Conservation (phyloP, 768 basidiomycete genomes). For the Sistotremastrum suecicum region DNA sequence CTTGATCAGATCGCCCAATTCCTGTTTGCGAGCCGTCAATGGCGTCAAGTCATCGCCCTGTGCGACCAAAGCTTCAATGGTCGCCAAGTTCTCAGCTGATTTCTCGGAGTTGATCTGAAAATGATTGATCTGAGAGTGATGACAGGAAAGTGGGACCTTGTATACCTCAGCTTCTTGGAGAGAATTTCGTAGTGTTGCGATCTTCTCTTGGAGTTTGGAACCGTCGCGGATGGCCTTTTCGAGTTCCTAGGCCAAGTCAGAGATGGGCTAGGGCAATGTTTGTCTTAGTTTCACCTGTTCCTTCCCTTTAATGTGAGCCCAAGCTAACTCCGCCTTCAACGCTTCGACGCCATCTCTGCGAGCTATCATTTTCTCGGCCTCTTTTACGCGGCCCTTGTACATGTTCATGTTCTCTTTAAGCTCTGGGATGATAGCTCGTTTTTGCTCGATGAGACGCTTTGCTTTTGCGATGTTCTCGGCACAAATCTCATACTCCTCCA, state of each 20-base stretch:
- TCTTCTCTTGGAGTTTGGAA: no score
- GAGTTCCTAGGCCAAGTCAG: no score
- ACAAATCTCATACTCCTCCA: slow-evolving; percentile 73
- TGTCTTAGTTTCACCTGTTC: slow-evolving; percentile 33
- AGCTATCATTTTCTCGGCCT: slow-evolving; percentile 61
- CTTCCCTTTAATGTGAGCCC: slow-evolving; percentile 71
- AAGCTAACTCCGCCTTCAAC: slow-evolving; percentile 70
- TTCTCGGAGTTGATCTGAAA: slow-evolving; percentile 12
- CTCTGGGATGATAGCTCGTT: slow-evolving; percentile 69
- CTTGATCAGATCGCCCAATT: slow-evolving; percentile 27
- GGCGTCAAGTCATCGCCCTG: slow-evolving; percentile 30
- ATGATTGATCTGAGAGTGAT: no score
- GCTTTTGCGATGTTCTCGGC: slow-evolving; percentile 60
- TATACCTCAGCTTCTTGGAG: no score
- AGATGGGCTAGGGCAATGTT: not conserved
- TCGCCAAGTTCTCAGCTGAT: slow-evolving; percentile 21
- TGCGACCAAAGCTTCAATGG: slow-evolving; percentile 21
- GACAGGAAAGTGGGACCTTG: no score
- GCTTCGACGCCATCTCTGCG: slow-evolving; percentile 54
- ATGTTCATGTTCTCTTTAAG: slow-evolving; percentile 44
- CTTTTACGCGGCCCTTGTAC: slow-evolving; percentile 45
- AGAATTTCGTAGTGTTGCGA: no score
- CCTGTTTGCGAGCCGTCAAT: slow-evolving; percentile 29
- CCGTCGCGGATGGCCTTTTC: no score
- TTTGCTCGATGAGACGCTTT: slow-evolving; percentile 47